Evolutionary conservation across 441 rosid species (phyloP).

Genomic region (Eugenia klotzschiana): DNA sequence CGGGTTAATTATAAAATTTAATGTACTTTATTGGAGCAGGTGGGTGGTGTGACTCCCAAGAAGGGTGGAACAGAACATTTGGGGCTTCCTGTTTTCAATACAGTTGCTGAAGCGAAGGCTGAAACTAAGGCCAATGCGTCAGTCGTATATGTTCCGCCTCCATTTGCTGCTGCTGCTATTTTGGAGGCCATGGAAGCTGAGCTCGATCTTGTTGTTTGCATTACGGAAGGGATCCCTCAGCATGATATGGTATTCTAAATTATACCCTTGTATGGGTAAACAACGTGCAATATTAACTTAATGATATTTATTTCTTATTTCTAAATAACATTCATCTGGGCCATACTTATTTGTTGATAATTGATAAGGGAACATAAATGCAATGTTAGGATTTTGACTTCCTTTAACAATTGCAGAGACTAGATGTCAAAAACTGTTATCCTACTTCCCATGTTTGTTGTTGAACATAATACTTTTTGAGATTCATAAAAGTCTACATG

Average conservation of each 20-base stretch:
- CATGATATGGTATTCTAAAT: slow-evolving; percentile 67
- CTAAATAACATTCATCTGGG: neutral
- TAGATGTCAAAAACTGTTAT: neutral
- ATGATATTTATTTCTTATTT: neutral
- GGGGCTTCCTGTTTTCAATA: slow-evolving; percentile 90
- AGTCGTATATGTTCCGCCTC: slow-evolving; percentile 85
- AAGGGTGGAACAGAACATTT: slow-evolving; percentile 97
- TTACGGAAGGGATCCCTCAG: slow-evolving; percentile 95
- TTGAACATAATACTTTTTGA: neutral
- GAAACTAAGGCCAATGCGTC: slow-evolving; percentile 90
- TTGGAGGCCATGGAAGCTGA: slow-evolving; percentile 94
- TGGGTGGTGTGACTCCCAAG: slow-evolving; percentile 94
- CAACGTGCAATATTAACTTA: too few relatives aligned
- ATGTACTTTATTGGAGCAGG: slow-evolving; percentile 19
- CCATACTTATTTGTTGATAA: neutral
- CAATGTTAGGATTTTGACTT: neutral
- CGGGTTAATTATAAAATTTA: neutral
- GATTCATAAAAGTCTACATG: neutral
- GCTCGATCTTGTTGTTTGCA: slow-evolving; percentile 82
- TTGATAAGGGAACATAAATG: neutral
- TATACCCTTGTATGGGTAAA: neutral
- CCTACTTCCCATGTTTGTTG: neutral
- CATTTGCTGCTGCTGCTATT: slow-evolving; percentile 90
- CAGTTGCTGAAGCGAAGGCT: slow-evolving; percentile 93
- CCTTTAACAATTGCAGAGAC: neutral